phyloP scores from a whole-genome alignment of 768 basidiomycete species.

The Phylloporus scabripes region DNA sequence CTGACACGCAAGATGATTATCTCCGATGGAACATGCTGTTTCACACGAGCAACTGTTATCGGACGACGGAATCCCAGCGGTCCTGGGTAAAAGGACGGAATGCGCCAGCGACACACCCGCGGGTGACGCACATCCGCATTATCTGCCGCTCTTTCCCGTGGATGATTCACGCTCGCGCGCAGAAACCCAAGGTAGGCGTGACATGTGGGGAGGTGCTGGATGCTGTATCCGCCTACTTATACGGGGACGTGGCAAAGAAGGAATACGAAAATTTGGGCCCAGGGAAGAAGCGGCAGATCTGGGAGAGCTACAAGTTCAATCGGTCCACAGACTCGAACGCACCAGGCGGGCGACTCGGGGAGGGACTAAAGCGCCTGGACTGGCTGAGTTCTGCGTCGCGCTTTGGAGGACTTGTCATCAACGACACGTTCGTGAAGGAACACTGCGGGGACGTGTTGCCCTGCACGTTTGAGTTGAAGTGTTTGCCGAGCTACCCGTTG shows the following conservation, averaged over 20 bases:
- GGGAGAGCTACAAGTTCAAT: constrained; percentile 56
- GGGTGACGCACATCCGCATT: constrained; percentile 47
- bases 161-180: constrained; percentile 46
- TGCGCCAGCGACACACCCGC: constrained; percentile 62
- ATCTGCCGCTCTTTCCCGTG: constrained; percentile 53
- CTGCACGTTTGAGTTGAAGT: constrained; percentile 56
- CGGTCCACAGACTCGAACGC: constrained; percentile 57
- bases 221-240: constrained; percentile 45
- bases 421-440: constrained; percentile 40
- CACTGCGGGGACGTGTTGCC: constrained; percentile 47
- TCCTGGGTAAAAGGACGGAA: constrained; percentile 66
- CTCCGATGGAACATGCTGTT: constrained; percentile 77
- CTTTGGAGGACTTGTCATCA: constrained; percentile 55
- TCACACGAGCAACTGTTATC: constrained; percentile 51
- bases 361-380: constrained; percentile 61
- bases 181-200: constrained; percentile 44
- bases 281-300: constrained; percentile 38
- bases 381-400: constrained; percentile 54
- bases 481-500: constrained; percentile 41
- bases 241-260: constrained; percentile 42
- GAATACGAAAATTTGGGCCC: constrained; percentile 45
- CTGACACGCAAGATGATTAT: constrained; percentile 41
- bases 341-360: constrained; percentile 63
- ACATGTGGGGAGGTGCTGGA: constrained; percentile 67
- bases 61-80: constrained; percentile 53